A percentile compares a stretch with the other conserved stretches of the same genome.
Conservation (phyloP, 2,329 filamentous ascomycete species). For the Colletotrichum tofieldiae region DNA sequence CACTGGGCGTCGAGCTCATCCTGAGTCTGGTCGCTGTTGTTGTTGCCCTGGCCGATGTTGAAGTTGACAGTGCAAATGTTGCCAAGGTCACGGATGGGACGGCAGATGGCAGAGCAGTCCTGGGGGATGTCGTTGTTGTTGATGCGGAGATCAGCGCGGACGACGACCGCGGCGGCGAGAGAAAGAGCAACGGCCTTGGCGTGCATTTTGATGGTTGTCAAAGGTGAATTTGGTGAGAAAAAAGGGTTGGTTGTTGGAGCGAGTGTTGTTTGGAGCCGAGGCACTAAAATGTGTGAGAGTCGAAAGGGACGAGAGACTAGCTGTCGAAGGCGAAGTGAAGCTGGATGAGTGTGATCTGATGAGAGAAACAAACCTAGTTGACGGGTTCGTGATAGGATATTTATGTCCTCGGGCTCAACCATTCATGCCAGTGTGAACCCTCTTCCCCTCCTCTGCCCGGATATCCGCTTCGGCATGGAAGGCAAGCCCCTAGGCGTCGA, state of each 20-base stretch:
- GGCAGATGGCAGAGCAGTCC: constrained; percentile 55
- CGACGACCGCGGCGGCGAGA: constrained; percentile 50
- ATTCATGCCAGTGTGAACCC: constrained; percentile 29
- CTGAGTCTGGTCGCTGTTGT: constrained; percentile 41
- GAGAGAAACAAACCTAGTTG: constrained; percentile 15
- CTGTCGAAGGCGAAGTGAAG: constrained; percentile 43
- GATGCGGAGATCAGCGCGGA: constrained; percentile 53
- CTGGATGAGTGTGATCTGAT: constrained; percentile 36
- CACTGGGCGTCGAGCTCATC: constrained; percentile 41
- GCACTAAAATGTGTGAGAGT: constrained; percentile 24
- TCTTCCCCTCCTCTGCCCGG: constrained; percentile 16
- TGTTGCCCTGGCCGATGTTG: constrained; percentile 39
- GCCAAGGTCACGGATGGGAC: constrained; percentile 54
- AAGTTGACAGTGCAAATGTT: constrained; percentile 55
- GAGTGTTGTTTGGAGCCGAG: constrained; percentile 35
- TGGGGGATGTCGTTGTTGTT: constrained; percentile 54
- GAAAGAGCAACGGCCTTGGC: constrained; percentile 48
- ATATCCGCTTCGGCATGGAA: constrained; percentile 36
- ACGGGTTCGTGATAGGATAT: constrained; percentile 42
- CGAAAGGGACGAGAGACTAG: constrained; percentile 40
- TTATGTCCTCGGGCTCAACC: constrained; percentile 33
- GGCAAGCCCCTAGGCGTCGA: constrained; percentile 23
- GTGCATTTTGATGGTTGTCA: constrained; percentile 48
- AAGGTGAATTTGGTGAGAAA: not conserved
- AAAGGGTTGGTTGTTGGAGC: constrained; percentile 14